Percentiles rank a stretch among this genome's conserved stretches.
Conservation (phyloP, 768 basidiomycete genomes). For the Hygrocybe punicea region DNA sequence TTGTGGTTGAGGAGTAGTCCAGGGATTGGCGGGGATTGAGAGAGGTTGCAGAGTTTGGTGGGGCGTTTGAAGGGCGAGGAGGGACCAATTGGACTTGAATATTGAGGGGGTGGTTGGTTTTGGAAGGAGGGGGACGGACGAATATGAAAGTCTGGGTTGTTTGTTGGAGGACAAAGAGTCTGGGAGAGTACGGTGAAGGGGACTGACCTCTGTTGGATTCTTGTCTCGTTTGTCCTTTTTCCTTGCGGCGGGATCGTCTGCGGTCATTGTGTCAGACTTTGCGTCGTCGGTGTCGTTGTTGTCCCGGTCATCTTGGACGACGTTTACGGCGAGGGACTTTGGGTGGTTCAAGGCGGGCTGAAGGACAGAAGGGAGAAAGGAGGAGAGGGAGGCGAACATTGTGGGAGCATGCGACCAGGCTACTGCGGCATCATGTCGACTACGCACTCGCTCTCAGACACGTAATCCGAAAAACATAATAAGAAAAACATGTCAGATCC, state of each 20-base stretch:
- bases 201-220: slow-evolving; percentile 12
- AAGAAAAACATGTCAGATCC: no score
- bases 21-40: slow-evolving; percentile 37
- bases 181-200: not conserved
- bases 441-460: no score
- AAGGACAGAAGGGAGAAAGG: slow-evolving; percentile 11
- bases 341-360: not conserved
- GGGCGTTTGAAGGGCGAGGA: slow-evolving; percentile 46
- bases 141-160: slow-evolving; percentile 76
- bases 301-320: not conserved
- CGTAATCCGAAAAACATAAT: no score
- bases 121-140: slow-evolving; percentile 84
- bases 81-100: slow-evolving; percentile 91
- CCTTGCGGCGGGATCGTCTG: slow-evolving; percentile 2
- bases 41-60: slow-evolving; percentile 1
- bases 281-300: slow-evolving; percentile 9
- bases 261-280: not conserved
- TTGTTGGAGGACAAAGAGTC: slow-evolving; percentile 1
- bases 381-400: slow-evolving; percentile 7
- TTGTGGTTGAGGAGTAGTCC: slow-evolving; percentile 41
- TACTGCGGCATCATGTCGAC: no score
- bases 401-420: no score
- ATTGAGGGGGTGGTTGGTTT: slow-evolving; percentile 83
- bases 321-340: not conserved
- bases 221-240: slow-evolving; percentile 15